Conservation (phyloP, 257 asterid species). For the Scutellaria baicalensis region DNA sequence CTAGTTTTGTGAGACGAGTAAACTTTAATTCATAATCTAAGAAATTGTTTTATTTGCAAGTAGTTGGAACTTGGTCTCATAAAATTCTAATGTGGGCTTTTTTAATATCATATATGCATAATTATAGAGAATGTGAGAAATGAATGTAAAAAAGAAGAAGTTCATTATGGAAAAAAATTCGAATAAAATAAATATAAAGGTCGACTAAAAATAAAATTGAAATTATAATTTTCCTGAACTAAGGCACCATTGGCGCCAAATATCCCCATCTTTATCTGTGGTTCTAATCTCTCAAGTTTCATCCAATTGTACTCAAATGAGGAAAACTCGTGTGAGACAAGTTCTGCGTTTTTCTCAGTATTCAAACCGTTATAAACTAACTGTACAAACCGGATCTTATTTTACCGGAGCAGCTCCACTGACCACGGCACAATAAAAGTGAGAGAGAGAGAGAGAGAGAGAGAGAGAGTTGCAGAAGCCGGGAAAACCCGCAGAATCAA, state of each 20-base stretch:
- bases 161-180: too few species aligned
- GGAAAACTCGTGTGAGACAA: not conserved
- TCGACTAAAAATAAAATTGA: too few species aligned
- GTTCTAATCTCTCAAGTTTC: slow-evolving; percentile 12
- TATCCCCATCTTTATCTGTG: slow-evolving; percentile 4
- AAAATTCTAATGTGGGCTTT: too few species aligned
- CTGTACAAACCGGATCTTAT: slow-evolving; percentile 14
- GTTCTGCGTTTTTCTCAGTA: too few species aligned
- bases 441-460: not conserved
- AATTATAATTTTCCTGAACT: not conserved
- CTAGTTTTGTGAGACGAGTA: too few species aligned
- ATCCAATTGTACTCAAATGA: not conserved
- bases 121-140: too few species aligned
- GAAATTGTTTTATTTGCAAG: too few species aligned
- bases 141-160: too few species aligned
- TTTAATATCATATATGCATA: too few species aligned
- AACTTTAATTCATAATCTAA: too few species aligned
- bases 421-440: not conserved
- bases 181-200: too few species aligned
- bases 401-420: slow-evolving; percentile 12
- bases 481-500: not conserved
- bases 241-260: slow-evolving; percentile 31
- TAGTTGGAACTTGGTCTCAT: too few species aligned
- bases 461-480: slow-evolving; percentile 5
- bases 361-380: not conserved